Evolutionary conservation across 495 filamentous ascomycete species (phyloP).

Genomic region (Pseudoneurospora amorphoporcata): DNA sequence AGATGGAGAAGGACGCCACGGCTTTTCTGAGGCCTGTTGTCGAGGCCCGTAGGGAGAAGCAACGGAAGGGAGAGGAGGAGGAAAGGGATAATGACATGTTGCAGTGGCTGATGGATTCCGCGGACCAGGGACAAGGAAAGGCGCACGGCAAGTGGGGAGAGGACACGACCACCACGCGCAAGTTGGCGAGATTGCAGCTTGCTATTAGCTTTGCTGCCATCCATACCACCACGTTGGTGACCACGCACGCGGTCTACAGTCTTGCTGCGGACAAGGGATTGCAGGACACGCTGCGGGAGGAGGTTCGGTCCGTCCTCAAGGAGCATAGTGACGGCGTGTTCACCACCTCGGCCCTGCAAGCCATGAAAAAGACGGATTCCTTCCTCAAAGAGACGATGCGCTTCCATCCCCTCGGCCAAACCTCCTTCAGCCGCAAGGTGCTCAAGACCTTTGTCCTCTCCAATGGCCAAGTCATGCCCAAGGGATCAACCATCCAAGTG

Average conservation of each 20-base stretch:
- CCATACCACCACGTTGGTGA: conserved; percentile 25
- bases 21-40: conserved; percentile 23
- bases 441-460: conserved; percentile 29
- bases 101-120: conserved; percentile 28
- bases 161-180: conserved; percentile 9
- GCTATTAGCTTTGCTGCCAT: conserved; percentile 39
- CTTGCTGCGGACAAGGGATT: conserved; percentile 34
- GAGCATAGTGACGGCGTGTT: conserved; percentile 20
- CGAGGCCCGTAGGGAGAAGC: conserved; percentile 9
- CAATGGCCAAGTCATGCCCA: conserved; percentile 29
- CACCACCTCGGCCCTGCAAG: conserved; percentile 16
- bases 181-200: conserved; percentile 27
- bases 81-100: conserved; percentile 27
- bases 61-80: conserved; percentile 7
- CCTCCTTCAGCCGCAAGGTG: conserved; percentile 29
- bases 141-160: conserved; percentile 10
- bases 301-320: conserved; percentile 31
- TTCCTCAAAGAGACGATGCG: conserved; percentile 29
- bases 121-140: not conserved
- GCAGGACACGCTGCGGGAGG: conserved; percentile 39
- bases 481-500: conserved; percentile 27
- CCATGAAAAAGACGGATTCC: conserved; percentile 27
- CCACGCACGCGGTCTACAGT: conserved; percentile 24
- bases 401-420: conserved; percentile 6
- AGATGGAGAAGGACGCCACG: conserved; percentile 17